Evolutionary conservation across 768 basidiomycete genomes (phyloP).

Genomic region (Amanita pallidorosea): DNA sequence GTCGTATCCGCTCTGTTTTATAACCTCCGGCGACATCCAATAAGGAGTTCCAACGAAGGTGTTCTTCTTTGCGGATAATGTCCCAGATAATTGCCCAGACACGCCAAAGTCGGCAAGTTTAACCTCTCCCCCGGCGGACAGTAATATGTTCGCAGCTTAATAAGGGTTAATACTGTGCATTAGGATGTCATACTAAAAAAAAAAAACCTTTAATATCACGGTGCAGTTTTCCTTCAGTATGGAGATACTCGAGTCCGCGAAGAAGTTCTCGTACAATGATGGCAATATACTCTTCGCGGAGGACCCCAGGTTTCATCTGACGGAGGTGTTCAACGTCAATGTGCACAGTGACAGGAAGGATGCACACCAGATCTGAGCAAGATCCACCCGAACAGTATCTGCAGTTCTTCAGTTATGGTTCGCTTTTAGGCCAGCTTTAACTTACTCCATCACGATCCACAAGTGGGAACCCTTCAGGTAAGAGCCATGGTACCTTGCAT

Average conservation of each 20-base stretch:
- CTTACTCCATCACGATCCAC: slow-evolving; percentile 98
- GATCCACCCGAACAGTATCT: slow-evolving; percentile 98
- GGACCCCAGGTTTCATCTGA: slow-evolving; percentile 97
- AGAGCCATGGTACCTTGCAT: slow-evolving; percentile 80
- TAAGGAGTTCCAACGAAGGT: slow-evolving; percentile 98
- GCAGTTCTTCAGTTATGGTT: slow-evolving; percentile 6
- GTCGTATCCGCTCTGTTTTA: slow-evolving; percentile 99
- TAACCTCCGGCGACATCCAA: slow-evolving; percentile 99
- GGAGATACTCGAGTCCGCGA: slow-evolving; percentile 89
- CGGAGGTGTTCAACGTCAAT: slow-evolving; percentile 9
- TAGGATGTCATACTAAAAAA: not conserved
- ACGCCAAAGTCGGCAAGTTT: slow-evolving; percentile 99
- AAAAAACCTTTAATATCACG: slow-evolving; percentile 95
- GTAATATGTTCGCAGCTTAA: slow-evolving; percentile 85
- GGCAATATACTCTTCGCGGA: slow-evolving; percentile 97
- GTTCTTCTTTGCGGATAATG: slow-evolving; percentile 90
- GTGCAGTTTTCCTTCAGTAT: slow-evolving; percentile 92
- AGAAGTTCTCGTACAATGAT: slow-evolving; percentile 92
- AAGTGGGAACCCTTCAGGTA: slow-evolving; percentile 92
- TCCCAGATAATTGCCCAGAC: slow-evolving; percentile 92
- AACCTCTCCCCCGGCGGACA: slow-evolving; percentile 88
- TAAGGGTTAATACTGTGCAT: slow-evolving; percentile 1
- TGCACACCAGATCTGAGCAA: slow-evolving; percentile 83
- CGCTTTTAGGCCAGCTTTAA: slow-evolving; percentile 7
- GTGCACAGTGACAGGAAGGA: slow-evolving; percentile 6